Evolutionary conservation across 768 basidiomycete genomes (phyloP), one percentile per base, ranked within the genome.

Genomic region (Filobasidium wieringae): DNA sequence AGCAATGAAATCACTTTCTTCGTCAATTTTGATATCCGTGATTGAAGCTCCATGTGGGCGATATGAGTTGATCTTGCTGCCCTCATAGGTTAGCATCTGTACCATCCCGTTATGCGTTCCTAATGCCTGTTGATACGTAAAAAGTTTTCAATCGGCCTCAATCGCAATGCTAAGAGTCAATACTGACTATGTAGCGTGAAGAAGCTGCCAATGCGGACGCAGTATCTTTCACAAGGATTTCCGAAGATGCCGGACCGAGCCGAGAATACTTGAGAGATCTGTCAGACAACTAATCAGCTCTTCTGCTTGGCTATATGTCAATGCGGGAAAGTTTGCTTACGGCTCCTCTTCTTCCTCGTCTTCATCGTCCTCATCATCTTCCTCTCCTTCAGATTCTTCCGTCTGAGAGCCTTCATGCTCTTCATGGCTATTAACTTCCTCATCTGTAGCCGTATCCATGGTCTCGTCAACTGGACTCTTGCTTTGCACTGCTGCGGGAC

Each of bases 71-170:
- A 91, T 79, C 41, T 86, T 82, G 55, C 82, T 80, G 4, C 92
- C 93, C 27, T 81, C 75, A 37, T 87, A 78, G 68, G 84, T 84
- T 14, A 95, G 77, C 19, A 95, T 79, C 69, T 95, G 87, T 2
- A 96, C 82, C 62, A 91, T 84, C n/a, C 93, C 93, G 51, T 80
- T 81, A 71, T 96, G 92, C 1, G 93, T 95, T 22, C 92, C 93
- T 34, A 97, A 74, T 26, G 85, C 88, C 91, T 97, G 56, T 29
- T 7, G 9, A 24, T 12, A 12, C 29, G 14, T 24, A 8, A 19
- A 7, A 11, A 22, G 24, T 14, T 11, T 17, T 17, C 14, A 4
- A 39, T 41, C 22, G 3, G 22, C 22, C 1, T 36, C 2, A 34
- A 24, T 34, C n/a, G 45, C 19, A 15, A 19, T 14, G 19, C 49